Evolutionary conservation across 495 filamentous ascomycete genomes (phyloP).

Genomic region (Glutinoglossum americanum): DNA sequence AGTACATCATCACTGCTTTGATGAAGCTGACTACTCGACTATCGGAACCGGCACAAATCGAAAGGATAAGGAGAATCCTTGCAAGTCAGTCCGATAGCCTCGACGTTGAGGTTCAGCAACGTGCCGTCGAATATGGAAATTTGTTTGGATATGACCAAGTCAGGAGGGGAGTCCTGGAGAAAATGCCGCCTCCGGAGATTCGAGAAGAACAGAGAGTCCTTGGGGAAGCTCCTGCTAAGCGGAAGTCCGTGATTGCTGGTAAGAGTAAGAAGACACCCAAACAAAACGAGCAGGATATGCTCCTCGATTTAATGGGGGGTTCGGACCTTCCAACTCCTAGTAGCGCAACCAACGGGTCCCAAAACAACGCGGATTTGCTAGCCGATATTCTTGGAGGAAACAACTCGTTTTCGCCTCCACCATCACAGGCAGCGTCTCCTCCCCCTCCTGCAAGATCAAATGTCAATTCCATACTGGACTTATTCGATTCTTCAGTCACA

Average conservation of each 20-base stretch:
- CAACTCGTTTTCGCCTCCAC: constrained; percentile 25
- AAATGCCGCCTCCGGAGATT: constrained; percentile 94
- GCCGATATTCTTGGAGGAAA: constrained; percentile 60
- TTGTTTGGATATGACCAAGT: constrained; percentile 78
- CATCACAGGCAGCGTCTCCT: constrained; percentile 30
- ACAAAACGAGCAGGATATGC: constrained; percentile 69
- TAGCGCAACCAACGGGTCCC: constrained; percentile 35
- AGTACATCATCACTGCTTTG: constrained; percentile 86
- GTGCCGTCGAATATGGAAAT: constrained; percentile 85
- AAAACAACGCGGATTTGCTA: constrained; percentile 68
- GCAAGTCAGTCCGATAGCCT: constrained; percentile 55
- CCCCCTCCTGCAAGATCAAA: constrained; percentile 32
- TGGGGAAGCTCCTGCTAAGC: constrained; percentile 68
- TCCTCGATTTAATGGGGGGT: constrained; percentile 85
- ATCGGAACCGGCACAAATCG: constrained; percentile 59
- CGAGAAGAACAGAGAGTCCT: constrained; percentile 79
- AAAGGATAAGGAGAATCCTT: constrained; percentile 60
- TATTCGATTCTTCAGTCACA: constrained; percentile 33
- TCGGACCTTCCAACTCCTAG: constrained; percentile 32
- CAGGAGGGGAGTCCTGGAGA: constrained; percentile 74
- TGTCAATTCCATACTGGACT: constrained; percentile 67
- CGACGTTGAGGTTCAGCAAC: constrained; percentile 88
- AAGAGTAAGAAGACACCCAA: constrained; percentile 56
- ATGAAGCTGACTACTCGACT: constrained; percentile 91
- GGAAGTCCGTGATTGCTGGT: constrained; percentile 43